Conservation (phyloP, 441 rosid species). For the Metrosideros polymorpha region DNA sequence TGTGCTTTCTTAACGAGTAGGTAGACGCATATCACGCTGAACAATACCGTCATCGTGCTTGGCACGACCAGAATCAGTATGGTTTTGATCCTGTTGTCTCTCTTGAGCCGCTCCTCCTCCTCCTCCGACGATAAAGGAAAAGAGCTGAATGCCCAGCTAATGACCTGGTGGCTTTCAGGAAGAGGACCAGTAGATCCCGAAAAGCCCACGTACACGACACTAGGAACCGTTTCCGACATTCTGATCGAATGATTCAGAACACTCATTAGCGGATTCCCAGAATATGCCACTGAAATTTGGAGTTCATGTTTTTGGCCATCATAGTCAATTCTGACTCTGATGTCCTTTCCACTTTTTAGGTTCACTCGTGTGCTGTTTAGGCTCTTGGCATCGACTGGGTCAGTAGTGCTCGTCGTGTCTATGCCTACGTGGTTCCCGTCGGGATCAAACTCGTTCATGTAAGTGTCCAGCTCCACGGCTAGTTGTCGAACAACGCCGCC, state of each 20-base stretch:
- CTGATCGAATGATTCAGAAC: conserved; percentile 21
- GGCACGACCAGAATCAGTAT: conserved; percentile 4
- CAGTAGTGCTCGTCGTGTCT: conserved; percentile 14
- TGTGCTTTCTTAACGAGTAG: neutral
- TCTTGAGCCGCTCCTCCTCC: neutral
- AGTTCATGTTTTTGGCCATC: conserved; percentile 6
- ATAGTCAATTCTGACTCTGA: conserved; percentile 11
- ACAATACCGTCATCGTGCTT: neutral
- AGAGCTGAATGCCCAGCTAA: conserved; percentile 13
- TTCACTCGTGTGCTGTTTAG: conserved; percentile 18
- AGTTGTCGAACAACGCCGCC: conserved; percentile 16
- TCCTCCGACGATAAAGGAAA: neutral
- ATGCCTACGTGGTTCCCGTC: conserved; percentile 27
- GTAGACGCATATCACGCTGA: neutral
- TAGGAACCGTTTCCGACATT: conserved; percentile 15
- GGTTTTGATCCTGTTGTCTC: neutral
- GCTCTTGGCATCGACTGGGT: conserved; percentile 6
- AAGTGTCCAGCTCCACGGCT: conserved; percentile 34
- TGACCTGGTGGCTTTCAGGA: conserved; percentile 19
- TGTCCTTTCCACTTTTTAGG: conserved; percentile 25
- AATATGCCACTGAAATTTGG: conserved; percentile 15
- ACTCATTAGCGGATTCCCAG: conserved; percentile 10
- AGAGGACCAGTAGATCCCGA: conserved; percentile 23
- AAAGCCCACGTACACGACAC: conserved; percentile 20
- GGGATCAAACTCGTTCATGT: conserved; percentile 25